Evolutionary conservation across 2,329 filamentous ascomycete species (phyloP).

Genomic region (Colletotrichum siamense): DNA sequence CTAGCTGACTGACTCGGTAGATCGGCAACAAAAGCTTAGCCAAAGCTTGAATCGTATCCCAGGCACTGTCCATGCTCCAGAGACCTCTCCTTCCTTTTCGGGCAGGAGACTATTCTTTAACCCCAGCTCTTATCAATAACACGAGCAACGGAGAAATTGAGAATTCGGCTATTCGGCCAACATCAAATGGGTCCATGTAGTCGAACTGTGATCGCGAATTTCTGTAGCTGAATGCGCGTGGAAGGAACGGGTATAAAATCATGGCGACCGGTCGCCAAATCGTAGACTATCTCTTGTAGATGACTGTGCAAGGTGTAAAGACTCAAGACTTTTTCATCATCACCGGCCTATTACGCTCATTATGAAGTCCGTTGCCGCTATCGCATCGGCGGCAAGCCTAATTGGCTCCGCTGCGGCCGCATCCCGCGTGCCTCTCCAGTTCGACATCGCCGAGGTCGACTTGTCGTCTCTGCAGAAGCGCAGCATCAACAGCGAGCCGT

Average conservation of each 20-base stretch:
- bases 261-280: neutral
- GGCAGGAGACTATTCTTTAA: neutral
- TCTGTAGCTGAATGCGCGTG: fast-evolving
- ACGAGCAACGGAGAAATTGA: neutral
- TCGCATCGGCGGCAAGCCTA: neutral
- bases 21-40: neutral
- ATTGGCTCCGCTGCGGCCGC: neutral
- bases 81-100: neutral
- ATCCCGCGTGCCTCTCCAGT: neutral
- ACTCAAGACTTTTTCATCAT: neutral
- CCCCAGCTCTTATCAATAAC: neutral
- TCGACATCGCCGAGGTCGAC: neutral
- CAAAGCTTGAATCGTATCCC: neutral
- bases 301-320: neutral
- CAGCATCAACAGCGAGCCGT: neutral
- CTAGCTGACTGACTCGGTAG: neutral
- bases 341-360: neutral
- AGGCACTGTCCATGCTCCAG: neutral
- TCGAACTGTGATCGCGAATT: neutral
- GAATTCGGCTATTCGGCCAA: neutral
- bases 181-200: neutral
- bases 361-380: neutral
- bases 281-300: neutral
- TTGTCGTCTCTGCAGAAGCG: neutral
- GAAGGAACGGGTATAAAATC: neutral